A percentile compares a stretch with the other conserved stretches of the same genome.
Conservation (phyloP, 768 basidiomycete genomes). For the Paxillus involutus region DNA sequence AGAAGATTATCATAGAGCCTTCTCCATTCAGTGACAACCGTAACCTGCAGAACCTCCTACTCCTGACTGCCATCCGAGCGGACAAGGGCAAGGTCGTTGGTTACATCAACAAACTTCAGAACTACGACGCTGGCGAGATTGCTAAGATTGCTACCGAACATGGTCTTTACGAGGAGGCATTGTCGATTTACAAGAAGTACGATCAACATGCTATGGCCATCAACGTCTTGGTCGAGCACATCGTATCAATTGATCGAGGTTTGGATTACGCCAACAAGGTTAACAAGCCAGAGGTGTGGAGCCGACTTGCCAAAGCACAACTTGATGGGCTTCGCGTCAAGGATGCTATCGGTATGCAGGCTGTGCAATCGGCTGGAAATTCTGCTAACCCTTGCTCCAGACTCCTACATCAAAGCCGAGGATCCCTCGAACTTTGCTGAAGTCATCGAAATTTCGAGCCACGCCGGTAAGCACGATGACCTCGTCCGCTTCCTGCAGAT, state of each 20-base stretch:
- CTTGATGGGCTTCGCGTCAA: slow-evolving; percentile 97
- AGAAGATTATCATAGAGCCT: slow-evolving; percentile 97
- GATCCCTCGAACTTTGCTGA: slow-evolving; percentile 93
- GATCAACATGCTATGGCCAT: slow-evolving; percentile 95
- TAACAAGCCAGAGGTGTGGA: slow-evolving; percentile 96
- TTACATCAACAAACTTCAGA: slow-evolving; percentile 96
- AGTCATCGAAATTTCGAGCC: slow-evolving; percentile 94
- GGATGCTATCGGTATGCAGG: slow-evolving; percentile 82
- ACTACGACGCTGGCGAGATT: slow-evolving; percentile 93
- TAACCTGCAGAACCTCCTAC: slow-evolving; percentile 91
- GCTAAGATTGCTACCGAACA: slow-evolving; percentile 97
- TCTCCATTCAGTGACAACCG: slow-evolving; percentile 98
- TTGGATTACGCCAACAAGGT: slow-evolving; percentile 95
- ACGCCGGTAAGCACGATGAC: slow-evolving; percentile 90
- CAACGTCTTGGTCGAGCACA: slow-evolving; percentile 96
- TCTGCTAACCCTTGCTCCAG: slow-evolving; percentile 36
- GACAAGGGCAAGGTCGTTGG: slow-evolving; percentile 98
- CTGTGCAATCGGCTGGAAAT: neutral
- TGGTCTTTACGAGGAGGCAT: slow-evolving; percentile 92
- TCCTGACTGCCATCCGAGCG: slow-evolving; percentile 94
- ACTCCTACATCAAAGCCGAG: slow-evolving; percentile 97
- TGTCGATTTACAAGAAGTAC: slow-evolving; percentile 97
- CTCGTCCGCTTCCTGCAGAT: slow-evolving; percentile 97
- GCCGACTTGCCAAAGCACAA: slow-evolving; percentile 96
- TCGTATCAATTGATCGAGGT: slow-evolving; percentile 96